phyloP scores from a whole-genome alignment of 2,329 filamentous ascomycete species.

The Pezicula carpinea region DNA sequence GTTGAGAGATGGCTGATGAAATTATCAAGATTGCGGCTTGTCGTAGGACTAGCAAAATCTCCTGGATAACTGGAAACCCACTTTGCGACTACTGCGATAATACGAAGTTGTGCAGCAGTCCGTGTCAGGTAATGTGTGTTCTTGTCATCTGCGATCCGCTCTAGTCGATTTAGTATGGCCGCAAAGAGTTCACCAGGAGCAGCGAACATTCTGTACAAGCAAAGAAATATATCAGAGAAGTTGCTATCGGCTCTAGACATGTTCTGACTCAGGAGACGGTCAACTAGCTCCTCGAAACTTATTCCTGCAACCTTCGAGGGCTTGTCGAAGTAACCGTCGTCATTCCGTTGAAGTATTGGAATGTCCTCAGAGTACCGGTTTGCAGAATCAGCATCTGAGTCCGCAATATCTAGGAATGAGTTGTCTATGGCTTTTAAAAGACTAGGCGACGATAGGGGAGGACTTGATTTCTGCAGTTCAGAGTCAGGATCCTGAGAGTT shows the following conservation, averaged over 20 bases:
- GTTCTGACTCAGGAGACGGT: constrained; percentile 77
- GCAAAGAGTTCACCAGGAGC: constrained; percentile 74
- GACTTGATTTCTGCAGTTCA: constrained; percentile 11
- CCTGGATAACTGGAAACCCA: constrained; percentile 91
- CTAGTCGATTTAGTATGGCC: constrained; percentile 72
- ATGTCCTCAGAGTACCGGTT: constrained; percentile 63
- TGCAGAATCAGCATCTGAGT: constrained; percentile 66
- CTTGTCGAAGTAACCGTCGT: constrained; percentile 55
- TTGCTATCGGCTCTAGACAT: constrained; percentile 85
- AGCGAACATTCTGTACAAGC: constrained; percentile 90
- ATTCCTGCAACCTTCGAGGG: constrained; percentile 48
- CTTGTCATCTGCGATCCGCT: constrained; percentile 63
- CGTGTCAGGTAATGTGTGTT: constrained; percentile 67
- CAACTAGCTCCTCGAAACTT: constrained; percentile 69
- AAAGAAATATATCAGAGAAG: constrained; percentile 84
- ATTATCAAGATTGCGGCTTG: constrained; percentile 64
- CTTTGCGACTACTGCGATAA: constrained; percentile 77
- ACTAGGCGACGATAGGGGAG: constrained; percentile 15
- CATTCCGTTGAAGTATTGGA: constrained; percentile 61
- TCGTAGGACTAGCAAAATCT: constrained; percentile 79
- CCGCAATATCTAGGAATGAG: constrained; percentile 42
- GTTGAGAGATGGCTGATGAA: constrained; percentile 73
- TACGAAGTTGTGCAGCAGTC: constrained; percentile 75
- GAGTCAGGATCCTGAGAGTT: constrained; percentile 15
- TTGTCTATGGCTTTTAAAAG: constrained; percentile 17